Evolutionary conservation across 345 rosid genomes (phyloP).

Genomic region (Populus alba): DNA sequence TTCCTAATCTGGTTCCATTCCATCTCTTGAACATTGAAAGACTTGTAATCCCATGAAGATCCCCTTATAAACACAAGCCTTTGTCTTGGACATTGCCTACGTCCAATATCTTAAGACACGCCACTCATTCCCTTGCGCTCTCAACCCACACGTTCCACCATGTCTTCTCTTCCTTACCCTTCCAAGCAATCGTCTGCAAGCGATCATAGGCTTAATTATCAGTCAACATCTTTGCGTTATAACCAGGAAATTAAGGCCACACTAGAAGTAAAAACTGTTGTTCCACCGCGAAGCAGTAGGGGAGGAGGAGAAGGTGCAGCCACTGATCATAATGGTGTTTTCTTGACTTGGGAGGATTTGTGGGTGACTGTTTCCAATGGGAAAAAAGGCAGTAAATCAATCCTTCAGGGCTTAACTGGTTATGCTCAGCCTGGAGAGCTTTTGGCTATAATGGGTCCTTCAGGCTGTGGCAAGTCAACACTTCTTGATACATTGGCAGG

Average conservation of each 20-base stretch:
- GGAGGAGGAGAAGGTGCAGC: background rate
- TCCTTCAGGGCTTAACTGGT: conserved; percentile 26
- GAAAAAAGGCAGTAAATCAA: background rate
- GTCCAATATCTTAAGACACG: background rate
- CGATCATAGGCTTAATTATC: background rate
- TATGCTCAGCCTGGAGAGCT: conserved; percentile 26
- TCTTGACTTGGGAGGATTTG: conserved; percentile 25
- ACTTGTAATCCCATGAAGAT: too few relatives aligned
- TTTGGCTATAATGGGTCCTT: conserved; percentile 31
- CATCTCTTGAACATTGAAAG: too few relatives aligned
- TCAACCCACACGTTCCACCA: background rate
- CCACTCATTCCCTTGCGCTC: background rate
- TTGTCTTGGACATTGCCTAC: background rate
- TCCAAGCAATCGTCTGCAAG: background rate
- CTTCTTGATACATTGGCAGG: conserved; percentile 31
- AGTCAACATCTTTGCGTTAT: background rate
- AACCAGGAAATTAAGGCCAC: background rate
- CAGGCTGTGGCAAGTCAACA: conserved; percentile 29
- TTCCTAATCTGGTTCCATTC: too few relatives aligned
- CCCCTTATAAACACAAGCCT: background rate
- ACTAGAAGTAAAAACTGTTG: conserved; percentile 1
- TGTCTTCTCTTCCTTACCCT: background rate
- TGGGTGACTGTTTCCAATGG: conserved; percentile 15
- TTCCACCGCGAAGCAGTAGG: background rate
- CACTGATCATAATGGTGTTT: conserved; percentile 1